Percentiles rank a stretch among this genome's conserved stretches.
These are phyloP conservation scores for Butyriboletus loyo DNA, from an alignment of 768 basidiomycete species.

Conservation along the genomic window DNA sequence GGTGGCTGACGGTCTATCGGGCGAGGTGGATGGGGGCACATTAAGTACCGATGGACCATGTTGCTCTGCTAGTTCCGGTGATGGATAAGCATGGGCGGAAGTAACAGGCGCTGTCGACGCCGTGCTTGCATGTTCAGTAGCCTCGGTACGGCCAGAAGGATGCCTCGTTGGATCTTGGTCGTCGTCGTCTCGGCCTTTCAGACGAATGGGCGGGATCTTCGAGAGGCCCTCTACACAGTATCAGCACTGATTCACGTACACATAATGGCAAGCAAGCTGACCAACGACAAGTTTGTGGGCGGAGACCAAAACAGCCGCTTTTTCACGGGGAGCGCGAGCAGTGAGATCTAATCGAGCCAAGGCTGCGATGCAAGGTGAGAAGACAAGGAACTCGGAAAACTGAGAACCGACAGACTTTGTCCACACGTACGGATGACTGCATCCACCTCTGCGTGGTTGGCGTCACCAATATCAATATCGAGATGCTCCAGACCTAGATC, in stretches of 20 bases:
- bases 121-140: background rate
- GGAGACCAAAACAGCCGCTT: slow-evolving; percentile 74
- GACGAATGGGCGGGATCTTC: slow-evolving; percentile 64
- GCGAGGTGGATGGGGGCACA: background rate
- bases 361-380: slow-evolving; percentile 39
- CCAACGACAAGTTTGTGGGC: slow-evolving; percentile 88
- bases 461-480: slow-evolving; percentile 70
- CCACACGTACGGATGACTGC: slow-evolving; percentile 72
- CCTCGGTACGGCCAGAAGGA: background rate
- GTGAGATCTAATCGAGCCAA: slow-evolving; percentile 48
- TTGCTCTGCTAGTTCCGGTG: background rate
- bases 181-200: slow-evolving; percentile 58
- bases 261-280: slow-evolving; percentile 25
- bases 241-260: background rate
- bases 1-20: background rate
- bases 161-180: background rate
- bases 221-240: slow-evolving; percentile 63
- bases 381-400: slow-evolving; percentile 15
- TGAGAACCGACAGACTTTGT: slow-evolving; percentile 46
- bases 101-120: slow-evolving; percentile 2
- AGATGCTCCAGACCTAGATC: slow-evolving; percentile 88
- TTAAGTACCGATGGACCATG: slow-evolving; percentile 7
- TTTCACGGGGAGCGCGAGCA: slow-evolving; percentile 67
- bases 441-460: slow-evolving; percentile 45
- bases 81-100: slow-evolving; percentile 3